A percentile compares a stretch with the other conserved stretches of the same genome.
Evolutionary conservation across 345 rosid species (phyloP).

Genomic region (Streptanthus diversifolius): DNA sequence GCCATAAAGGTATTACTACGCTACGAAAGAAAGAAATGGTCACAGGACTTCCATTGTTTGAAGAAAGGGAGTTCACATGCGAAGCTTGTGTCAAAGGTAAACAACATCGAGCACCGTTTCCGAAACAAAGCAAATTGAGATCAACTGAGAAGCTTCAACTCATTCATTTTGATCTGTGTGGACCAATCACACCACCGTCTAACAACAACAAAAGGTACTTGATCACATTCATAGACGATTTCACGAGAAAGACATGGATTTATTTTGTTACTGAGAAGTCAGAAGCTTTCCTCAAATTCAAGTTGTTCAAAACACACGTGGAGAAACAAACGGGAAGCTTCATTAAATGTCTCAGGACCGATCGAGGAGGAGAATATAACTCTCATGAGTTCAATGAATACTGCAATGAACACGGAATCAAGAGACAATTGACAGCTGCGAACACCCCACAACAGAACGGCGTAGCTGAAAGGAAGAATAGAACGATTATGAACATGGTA

Average conservation of each 20-base stretch:
- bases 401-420: neutral
- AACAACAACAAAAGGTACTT: neutral
- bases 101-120: neutral
- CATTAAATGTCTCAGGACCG: neutral
- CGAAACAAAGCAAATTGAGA: neutral
- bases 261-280: neutral
- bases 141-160: neutral
- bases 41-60: neutral
- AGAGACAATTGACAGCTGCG: neutral
- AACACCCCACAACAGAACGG: neutral
- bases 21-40: neutral
- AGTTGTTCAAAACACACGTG: neutral
- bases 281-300: neutral
- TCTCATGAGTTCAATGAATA: neutral
- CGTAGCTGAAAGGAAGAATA: neutral
- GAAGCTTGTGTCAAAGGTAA: neutral
- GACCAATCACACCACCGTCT: neutral
- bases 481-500: neutral
- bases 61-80: neutral
- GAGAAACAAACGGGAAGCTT: neutral
- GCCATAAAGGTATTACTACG: neutral
- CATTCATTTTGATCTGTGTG: neutral
- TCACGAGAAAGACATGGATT: neutral
- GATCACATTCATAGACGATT: neutral
- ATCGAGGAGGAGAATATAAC: neutral